Conservation (phyloP, 768 basidiomycete species). For the Nidularia pulvinata region DNA sequence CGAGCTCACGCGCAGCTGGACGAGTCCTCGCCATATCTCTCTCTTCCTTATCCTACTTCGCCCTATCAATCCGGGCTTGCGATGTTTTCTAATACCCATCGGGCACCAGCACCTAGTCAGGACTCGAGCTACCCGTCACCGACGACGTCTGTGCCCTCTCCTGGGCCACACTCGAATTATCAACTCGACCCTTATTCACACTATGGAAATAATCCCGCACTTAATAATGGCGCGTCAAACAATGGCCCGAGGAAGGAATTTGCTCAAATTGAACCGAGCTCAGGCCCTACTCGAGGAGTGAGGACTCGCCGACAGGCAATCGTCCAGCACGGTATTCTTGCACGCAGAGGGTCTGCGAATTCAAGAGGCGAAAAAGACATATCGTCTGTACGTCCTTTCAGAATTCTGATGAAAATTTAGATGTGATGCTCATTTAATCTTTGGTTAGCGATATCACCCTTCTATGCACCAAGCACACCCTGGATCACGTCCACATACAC, state of each 20-base stretch:
- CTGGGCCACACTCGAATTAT: constrained; percentile 17
- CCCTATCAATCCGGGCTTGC: constrained; percentile 10
- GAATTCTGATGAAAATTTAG: too few species aligned
- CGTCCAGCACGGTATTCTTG: constrained; percentile 20
- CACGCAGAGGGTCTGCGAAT: constrained; percentile 16
- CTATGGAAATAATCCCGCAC: constrained; percentile 22
- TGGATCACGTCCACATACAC: constrained; percentile 6
- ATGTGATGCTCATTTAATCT: too few species aligned
- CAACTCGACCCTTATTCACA: constrained; percentile 18
- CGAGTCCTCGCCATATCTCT: constrained; percentile 10
- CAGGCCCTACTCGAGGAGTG: constrained; percentile 49
- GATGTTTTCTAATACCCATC: constrained; percentile 14
- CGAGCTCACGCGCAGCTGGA: constrained; percentile 18
- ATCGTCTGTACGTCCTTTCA: too few species aligned
- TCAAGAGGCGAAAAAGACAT: too few species aligned
- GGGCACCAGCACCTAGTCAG: too few species aligned
- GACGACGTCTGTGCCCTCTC: constrained; percentile 34
- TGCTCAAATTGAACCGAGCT: constrained; percentile 45
- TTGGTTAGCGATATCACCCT: too few species aligned
- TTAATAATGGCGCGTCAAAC: constrained; percentile 13
- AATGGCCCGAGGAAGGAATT: constrained; percentile 20
- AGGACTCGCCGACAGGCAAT: constrained; percentile 33
- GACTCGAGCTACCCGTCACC: constrained; percentile 37
- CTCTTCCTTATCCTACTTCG: too few species aligned
- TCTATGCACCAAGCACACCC: too few species aligned